Base-by-base conservation (phyloP, 1,284 basidiomycete species). In the Cutaneotrichosporon sp. region DNA sequence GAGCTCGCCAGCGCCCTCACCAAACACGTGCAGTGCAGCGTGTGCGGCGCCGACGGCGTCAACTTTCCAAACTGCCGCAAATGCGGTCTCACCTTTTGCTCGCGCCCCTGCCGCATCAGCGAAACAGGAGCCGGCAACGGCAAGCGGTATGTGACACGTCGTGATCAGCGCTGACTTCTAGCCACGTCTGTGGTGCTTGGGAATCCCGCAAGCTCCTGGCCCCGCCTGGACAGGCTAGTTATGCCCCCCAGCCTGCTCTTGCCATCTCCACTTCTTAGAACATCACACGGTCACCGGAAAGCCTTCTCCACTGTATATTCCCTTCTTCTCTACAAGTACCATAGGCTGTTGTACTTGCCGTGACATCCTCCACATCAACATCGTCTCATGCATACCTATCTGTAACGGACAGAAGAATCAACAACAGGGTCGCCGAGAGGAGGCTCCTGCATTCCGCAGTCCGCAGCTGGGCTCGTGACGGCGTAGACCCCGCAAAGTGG, bases 11-110 rank as follows among this genome's bases (percentile, higher is more conserved):
- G 66, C 14, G 67, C 72, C 2, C 54, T 78, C 58, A 78, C 76
- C 1, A 77, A 76, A 52, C 71, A 75, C 50, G 70, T 73, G 14
- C 62, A 54, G 9, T 78, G 76, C 59, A 68, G 69, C 7, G 74
- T 78, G 1, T 78, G 76, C 59, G 60, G 56, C 7, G 67, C 68
- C 9, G 59, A 67, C 11, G 76, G 76, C 2, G 69, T 77, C 49
- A 78, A 78, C 60, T 77, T 77, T 46, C 76, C 76, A 18, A 72
- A 75, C 58, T 78, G 76, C 47, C 67, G 75, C 58, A 74, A 72
- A 59, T 78, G 76, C 56, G 72, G 73, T 6, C 60, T 76, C 58
- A 68, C 66, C 0, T 77, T 78, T 60, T 78, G 76, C 58, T 74
- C 72, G 20, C 68, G 76, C 29, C 63, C 61, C 14, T 78, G 76